phyloP scores from a whole-genome alignment of 163 green algal species.

The Chlorella variabilis region DNA sequence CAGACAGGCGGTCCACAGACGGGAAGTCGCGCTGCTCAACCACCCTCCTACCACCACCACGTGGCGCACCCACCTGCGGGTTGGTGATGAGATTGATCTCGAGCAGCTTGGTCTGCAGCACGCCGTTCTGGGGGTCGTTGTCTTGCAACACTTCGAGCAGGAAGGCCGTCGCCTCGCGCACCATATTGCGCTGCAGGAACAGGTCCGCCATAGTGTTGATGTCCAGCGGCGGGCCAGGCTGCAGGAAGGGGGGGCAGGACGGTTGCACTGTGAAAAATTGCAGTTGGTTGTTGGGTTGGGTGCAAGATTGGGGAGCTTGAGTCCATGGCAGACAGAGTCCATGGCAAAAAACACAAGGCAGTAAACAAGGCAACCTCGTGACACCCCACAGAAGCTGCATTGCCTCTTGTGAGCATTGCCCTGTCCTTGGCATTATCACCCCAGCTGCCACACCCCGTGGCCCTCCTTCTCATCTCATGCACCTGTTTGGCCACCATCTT shows the following conservation, averaged over 20 bases:
- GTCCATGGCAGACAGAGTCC: no score
- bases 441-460: no score
- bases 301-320: no score
- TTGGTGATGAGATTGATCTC: conserved; percentile 92
- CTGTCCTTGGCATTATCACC: no score
- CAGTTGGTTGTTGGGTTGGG: neutral
- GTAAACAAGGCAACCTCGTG: no score
- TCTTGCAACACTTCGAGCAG: conserved; percentile 94
- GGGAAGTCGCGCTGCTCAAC: no score
- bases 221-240: conserved; percentile 88
- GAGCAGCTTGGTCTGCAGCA: conserved; percentile 97
- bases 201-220: conserved; percentile 97
- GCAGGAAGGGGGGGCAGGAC: conserved; percentile 17
- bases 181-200: conserved; percentile 96
- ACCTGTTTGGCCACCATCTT: conserved; percentile 92
- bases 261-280: neutral
- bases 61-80: conserved; percentile 53
- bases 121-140: conserved; percentile 89
- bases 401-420: no score
- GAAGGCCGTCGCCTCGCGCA: conserved; percentile 94
- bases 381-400: no score
- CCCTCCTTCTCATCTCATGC: no score
- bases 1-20: no score
- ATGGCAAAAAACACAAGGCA: no score
- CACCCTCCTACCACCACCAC: no score